These are phyloP conservation scores for Wakefieldia striispora DNA, from an alignment of 768 basidiomycete species.

Conservation along the genomic window DNA sequence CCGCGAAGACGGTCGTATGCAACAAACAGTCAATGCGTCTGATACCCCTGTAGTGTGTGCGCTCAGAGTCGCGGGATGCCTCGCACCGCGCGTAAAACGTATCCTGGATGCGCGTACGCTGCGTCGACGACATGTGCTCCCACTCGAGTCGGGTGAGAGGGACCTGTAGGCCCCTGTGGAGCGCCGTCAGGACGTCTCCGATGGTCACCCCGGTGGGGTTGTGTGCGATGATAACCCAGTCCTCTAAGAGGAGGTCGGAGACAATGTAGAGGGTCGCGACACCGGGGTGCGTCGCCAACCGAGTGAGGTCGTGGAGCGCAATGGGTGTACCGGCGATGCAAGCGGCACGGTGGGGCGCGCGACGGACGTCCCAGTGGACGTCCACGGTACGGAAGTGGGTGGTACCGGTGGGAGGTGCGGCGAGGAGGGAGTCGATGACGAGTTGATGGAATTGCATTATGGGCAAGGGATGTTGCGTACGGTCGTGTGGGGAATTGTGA, in stretches of 20 bases:
- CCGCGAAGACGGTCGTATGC: slow-evolving; percentile 48
- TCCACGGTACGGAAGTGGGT: slow-evolving; percentile 12
- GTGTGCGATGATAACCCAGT: slow-evolving; percentile 42
- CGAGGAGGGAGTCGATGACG: slow-evolving; percentile 19
- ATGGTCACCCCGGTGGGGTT: slow-evolving; percentile 50
- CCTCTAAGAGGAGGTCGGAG: slow-evolving; percentile 45
- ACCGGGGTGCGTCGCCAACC: slow-evolving; percentile 44
- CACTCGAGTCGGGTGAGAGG: slow-evolving; percentile 44
- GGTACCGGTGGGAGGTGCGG: slow-evolving; percentile 9
- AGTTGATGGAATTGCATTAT: slow-evolving; percentile 16
- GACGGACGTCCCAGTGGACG: slow-evolving; percentile 52
- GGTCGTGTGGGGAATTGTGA: neutral
- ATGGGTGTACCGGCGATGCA: slow-evolving; percentile 7
- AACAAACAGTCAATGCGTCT: slow-evolving; percentile 50
- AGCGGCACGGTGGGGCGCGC: slow-evolving; percentile 33
- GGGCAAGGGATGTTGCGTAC: slow-evolving; percentile 4
- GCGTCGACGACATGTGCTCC: slow-evolving; percentile 39
- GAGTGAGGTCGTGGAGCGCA: slow-evolving; percentile 31
- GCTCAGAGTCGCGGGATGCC: slow-evolving; percentile 34
- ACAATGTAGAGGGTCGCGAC: slow-evolving; percentile 37
- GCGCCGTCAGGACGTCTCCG: slow-evolving; percentile 48
- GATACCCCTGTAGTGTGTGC: slow-evolving; percentile 40
- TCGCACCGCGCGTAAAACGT: slow-evolving; percentile 48
- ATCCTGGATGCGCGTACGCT: slow-evolving; percentile 40
- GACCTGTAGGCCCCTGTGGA: slow-evolving; percentile 37